These are phyloP conservation scores for Penicillium sp. DNA, from an alignment of 2,329 filamentous ascomycete species.

Conservation along the genomic window DNA sequence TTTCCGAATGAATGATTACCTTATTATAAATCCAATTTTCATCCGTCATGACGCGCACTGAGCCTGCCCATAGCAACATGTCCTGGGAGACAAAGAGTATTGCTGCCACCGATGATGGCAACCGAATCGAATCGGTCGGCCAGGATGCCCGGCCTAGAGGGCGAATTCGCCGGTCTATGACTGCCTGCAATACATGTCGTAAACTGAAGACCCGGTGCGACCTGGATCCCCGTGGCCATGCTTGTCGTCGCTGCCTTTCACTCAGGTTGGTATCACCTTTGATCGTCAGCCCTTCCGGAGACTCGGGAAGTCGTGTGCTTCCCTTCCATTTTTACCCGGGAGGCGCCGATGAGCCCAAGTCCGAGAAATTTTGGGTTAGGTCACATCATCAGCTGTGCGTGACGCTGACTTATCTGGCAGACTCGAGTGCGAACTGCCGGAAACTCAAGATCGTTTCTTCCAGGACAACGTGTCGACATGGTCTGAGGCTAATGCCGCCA, in stretches of 20 bases:
- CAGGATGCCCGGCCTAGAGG: slow-evolving; percentile 30
- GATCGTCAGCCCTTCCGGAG: not conserved
- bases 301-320: not conserved
- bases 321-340: not conserved
- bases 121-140: slow-evolving; percentile 23
- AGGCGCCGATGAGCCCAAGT: not conserved
- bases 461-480: slow-evolving; percentile 32
- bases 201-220: slow-evolving; percentile 40
- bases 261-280: slow-evolving; percentile 28
- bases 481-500: slow-evolving; percentile 30
- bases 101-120: slow-evolving; percentile 23
- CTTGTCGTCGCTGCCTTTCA: slow-evolving; percentile 38
- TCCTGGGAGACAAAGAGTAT: slow-evolving; percentile 30
- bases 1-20: slow-evolving; percentile 8
- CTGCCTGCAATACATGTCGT: slow-evolving; percentile 38
- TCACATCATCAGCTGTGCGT: not conserved
- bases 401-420: slow-evolving; percentile 20
- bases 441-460: slow-evolving; percentile 31
- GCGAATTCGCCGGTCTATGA: slow-evolving; percentile 38
- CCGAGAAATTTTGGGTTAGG: not conserved
- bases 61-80: slow-evolving; percentile 21
- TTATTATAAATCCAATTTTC: not conserved
- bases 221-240: slow-evolving; percentile 35
- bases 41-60: slow-evolving; percentile 29
- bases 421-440: slow-evolving; percentile 36